A percentile compares a stretch with the other conserved stretches of the same genome.
Conservation (phyloP, 164 flowering plant genomes). For the Stephania yunnanensis region DNA sequence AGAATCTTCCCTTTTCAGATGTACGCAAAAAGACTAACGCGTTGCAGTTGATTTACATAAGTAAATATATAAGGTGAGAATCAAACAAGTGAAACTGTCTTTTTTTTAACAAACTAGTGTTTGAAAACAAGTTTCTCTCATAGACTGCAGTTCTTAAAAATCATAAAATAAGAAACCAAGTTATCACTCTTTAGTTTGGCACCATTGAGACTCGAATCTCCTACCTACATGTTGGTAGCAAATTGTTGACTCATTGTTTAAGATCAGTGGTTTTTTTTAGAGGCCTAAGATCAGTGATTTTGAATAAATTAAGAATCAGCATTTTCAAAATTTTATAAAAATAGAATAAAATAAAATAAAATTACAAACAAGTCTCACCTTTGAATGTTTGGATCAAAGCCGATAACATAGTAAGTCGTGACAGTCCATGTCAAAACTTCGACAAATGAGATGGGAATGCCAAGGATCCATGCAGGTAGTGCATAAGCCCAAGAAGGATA, state of each 20-base stretch:
- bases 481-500: slow-evolving; percentile 61
- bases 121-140: background rate
- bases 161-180: background rate
- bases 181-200: too few relatives aligned
- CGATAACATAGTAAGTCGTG: slow-evolving; percentile 45
- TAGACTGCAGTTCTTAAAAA: background rate
- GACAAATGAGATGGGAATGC: slow-evolving; percentile 37
- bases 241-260: background rate
- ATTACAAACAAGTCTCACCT: slow-evolving; percentile 22
- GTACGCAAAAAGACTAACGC: background rate
- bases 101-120: background rate
- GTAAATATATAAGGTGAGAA: background rate
- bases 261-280: background rate
- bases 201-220: too few relatives aligned
- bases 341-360: too few relatives aligned
- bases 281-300: too few relatives aligned
- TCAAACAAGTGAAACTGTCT: background rate
- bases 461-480: slow-evolving; percentile 50
- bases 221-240: background rate
- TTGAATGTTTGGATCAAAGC: slow-evolving; percentile 42
- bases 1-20: background rate
- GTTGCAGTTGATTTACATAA: background rate
- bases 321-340: too few relatives aligned
- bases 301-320: too few relatives aligned
- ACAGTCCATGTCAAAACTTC: slow-evolving; percentile 41